phyloP scores from a whole-genome alignment of 1,284 basidiomycete species.

The Fomitopsis pinicola region DNA sequence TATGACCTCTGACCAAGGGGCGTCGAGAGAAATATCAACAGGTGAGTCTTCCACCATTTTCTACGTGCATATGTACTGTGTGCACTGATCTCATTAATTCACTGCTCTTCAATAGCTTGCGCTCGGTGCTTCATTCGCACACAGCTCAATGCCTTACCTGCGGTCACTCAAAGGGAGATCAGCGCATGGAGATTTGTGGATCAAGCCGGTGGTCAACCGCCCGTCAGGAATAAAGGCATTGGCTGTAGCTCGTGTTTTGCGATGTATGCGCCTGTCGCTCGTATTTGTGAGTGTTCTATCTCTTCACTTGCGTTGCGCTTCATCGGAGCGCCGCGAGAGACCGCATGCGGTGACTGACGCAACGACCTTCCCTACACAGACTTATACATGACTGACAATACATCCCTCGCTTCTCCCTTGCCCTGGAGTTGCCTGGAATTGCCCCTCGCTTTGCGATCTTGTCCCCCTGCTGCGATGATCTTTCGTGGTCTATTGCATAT shows the following conservation, averaged over 20 bases:
- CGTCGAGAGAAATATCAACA: no score
- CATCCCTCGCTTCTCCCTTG: neutral
- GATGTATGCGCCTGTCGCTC: neutral
- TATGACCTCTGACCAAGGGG: no score
- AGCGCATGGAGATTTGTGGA: no score
- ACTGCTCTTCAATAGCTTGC: no score
- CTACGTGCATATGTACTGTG: no score
- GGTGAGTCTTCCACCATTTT: no score
- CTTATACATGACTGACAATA: neutral
- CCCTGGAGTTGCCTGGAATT: neutral
- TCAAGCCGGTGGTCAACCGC: no score
- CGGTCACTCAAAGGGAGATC: no score
- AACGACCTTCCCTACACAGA: neutral
- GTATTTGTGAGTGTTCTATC: neutral
- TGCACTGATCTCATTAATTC: no score
- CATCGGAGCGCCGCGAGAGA: neutral
- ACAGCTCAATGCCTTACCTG: no score
- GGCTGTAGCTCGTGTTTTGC: neutral
- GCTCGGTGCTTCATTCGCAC: no score
- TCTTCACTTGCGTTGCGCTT: neutral
- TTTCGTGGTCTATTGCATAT: neutral
- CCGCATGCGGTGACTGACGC: neutral
- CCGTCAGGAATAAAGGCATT: neutral
- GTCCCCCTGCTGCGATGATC: neutral
- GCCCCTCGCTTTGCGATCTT: neutral